A percentile compares a stretch with the other conserved stretches of the same genome.
phyloP scores from a whole-genome alignment of 108 stramenopile species.

The Skeletonema menzelii region DNA sequence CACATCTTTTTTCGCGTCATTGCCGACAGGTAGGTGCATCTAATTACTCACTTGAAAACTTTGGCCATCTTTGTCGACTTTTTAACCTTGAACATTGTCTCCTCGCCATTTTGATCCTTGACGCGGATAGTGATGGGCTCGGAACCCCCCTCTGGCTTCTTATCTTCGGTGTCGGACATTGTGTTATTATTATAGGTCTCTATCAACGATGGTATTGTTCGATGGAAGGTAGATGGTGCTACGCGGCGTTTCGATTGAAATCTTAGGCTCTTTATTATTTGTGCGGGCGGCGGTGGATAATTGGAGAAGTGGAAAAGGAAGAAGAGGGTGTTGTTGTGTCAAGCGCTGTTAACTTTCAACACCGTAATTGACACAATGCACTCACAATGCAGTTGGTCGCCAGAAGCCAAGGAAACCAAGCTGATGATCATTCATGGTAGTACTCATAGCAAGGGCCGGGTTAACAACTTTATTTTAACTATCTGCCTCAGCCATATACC shows the following conservation, averaged over 20 bases:
- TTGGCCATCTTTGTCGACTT: slow-evolving; percentile 64
- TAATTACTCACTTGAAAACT: slow-evolving; percentile 4
- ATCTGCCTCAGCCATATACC: slow-evolving; percentile 9
- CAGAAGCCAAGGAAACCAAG: no score
- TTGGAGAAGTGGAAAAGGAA: no score
- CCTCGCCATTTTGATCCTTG: slow-evolving; percentile 59
- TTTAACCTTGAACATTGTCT: slow-evolving; percentile 79
- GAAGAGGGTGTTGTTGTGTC: no score
- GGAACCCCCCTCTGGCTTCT: slow-evolving; percentile 11
- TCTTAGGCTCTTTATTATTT: no score
- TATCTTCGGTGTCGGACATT: slow-evolving; percentile 45
- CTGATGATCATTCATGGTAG: no score
- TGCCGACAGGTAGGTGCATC: not conserved
- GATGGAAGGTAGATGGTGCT: no score
- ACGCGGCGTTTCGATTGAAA: no score
- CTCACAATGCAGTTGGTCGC: no score
- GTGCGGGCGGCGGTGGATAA: no score
- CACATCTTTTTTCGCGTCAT: not conserved
- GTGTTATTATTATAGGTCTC: not conserved
- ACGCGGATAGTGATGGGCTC: slow-evolving; percentile 53
- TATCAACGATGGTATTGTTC: no score
- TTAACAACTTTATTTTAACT: not conserved
- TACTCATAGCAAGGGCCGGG: not conserved
- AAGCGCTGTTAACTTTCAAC: no score
- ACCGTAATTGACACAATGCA: no score